Evolutionary conservation across 2,329 filamentous ascomycete genomes (phyloP).

Genomic region (Fusarium protoensiforme): DNA sequence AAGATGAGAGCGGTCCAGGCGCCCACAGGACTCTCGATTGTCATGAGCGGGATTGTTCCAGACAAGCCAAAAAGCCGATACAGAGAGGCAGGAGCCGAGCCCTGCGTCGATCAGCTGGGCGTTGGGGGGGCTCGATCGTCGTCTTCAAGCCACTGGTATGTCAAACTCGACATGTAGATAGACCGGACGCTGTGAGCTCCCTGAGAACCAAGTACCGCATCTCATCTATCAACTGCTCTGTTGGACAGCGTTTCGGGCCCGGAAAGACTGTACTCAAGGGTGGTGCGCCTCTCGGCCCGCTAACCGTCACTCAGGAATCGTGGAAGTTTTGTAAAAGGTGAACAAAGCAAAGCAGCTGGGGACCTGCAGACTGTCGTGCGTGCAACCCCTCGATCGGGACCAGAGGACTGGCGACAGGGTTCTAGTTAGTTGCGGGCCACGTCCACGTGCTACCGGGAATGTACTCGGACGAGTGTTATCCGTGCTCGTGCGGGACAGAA

Average conservation of each 20-base stretch:
- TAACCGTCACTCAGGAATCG: background rate
- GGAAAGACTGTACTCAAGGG: background rate
- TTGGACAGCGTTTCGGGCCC: background rate
- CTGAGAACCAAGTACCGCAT: background rate
- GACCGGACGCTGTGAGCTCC: background rate
- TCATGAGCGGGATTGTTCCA: background rate
- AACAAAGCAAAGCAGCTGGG: background rate
- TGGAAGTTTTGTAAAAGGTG: background rate
- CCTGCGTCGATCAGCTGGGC: background rate
- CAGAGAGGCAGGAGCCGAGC: background rate
- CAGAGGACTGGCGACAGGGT: background rate
- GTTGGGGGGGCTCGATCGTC: background rate
- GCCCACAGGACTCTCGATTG: slow-evolving; percentile 4
- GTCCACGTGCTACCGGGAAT: slow-evolving; percentile 2
- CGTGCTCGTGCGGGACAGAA: background rate
- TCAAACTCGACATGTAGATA: background rate
- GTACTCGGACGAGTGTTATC: background rate
- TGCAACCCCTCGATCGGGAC: background rate
- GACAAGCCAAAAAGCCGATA: background rate
- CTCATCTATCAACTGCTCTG: background rate
- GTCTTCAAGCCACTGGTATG: background rate
- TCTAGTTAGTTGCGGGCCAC: background rate
- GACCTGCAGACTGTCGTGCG: background rate
- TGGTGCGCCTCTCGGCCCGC: background rate
- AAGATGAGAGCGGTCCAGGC: background rate